Base-by-base conservation (phyloP, 2,329 filamentous ascomycete genomes). In the Ceratocystis harringtonii region DNA sequence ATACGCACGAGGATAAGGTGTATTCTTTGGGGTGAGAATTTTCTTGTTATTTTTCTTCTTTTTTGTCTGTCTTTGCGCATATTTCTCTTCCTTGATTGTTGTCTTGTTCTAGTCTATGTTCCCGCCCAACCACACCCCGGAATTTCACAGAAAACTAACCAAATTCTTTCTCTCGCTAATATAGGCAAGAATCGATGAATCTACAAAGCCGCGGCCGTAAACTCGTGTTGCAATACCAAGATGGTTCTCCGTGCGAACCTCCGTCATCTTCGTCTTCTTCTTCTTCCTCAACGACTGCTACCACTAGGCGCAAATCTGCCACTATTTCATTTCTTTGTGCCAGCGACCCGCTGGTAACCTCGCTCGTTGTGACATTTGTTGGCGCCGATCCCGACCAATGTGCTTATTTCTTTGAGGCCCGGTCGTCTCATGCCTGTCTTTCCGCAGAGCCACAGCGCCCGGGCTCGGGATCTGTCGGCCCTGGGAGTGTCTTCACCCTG, bases 271-370 rank as follows among this genome's bases (percentile, higher is more conserved):
- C 28, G 60, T 65, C 50, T 15, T 55, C 61, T 1, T 48, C 64
- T 6, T 48, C 64, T 6, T 30, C 30, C 3, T 43, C 36, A 2
- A 4, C 36, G 41, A 48, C 64, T 12, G 30, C 25, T 15, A 68
- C 69, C 25, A 66, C 70, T 52, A 78, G 83, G 57, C 79, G 81
- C 69, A 94, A 92, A 74, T 95, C 90, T 1, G 88, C 92, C 12
- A 86, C 92, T 67, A 90, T 99, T 75, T 94, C 91, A 28, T 92
- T 97, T 74, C 86, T 94, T 69, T 99, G 94, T 78, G 92, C 96
- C 73, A 84, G 84, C 68, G 91, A 96, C 71, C 85, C 89, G 1
- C 78, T 86, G 1, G 81, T 80, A 36, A 82, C 83, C 3, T 80
- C 83, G 50, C 86, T 91, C 3, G 81, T 83, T 3, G 80, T 94